phyloP scores from a whole-genome alignment of 768 basidiomycete genomes.

The Polyporus arcularius region DNA sequence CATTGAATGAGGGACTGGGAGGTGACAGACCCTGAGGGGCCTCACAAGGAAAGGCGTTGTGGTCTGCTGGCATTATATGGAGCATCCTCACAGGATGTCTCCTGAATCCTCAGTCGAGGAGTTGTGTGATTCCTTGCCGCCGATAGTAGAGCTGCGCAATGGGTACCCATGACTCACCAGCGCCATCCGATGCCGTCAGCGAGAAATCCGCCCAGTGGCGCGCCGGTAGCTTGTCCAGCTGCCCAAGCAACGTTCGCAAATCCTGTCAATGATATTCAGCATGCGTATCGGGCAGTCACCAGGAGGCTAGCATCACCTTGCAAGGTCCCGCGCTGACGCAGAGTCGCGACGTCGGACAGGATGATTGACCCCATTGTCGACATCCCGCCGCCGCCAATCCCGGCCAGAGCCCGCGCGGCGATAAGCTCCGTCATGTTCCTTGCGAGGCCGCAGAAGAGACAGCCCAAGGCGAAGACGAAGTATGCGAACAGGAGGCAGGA shows the following conservation, averaged over 20 bases:
- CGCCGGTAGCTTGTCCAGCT: slow-evolving; percentile 57
- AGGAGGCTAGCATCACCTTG: slow-evolving; percentile 44
- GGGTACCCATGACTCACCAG: slow-evolving; percentile 39
- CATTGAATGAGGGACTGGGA: too few relatives aligned
- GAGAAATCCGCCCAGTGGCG: slow-evolving; percentile 63
- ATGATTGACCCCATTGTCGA: slow-evolving; percentile 63
- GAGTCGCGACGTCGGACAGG: slow-evolving; percentile 64
- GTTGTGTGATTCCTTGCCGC: too few relatives aligned
- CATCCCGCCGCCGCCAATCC: slow-evolving; percentile 65
- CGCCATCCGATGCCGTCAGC: slow-evolving; percentile 69
- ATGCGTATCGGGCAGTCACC: too few relatives aligned
- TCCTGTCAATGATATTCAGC: slow-evolving; percentile 32
- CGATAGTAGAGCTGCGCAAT: too few relatives aligned
- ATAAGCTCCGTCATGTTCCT: slow-evolving; percentile 57
- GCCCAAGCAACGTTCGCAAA: slow-evolving; percentile 63
- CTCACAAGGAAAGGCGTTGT: too few relatives aligned
- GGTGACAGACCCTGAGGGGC: too few relatives aligned
- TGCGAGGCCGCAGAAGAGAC: slow-evolving; percentile 53
- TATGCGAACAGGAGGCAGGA: slow-evolving; percentile 58
- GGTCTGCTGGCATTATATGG: too few relatives aligned
- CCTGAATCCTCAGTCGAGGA: too few relatives aligned
- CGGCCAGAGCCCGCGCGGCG: slow-evolving; percentile 52
- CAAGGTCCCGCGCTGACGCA: slow-evolving; percentile 67
- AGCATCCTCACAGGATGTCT: too few relatives aligned
- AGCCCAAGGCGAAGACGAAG: slow-evolving; percentile 53